Evolutionary conservation across 2,329 filamentous ascomycete genomes (phyloP), one percentile per base, ranked within the genome.

Genomic region (Verticillium zaregamsianum): DNA sequence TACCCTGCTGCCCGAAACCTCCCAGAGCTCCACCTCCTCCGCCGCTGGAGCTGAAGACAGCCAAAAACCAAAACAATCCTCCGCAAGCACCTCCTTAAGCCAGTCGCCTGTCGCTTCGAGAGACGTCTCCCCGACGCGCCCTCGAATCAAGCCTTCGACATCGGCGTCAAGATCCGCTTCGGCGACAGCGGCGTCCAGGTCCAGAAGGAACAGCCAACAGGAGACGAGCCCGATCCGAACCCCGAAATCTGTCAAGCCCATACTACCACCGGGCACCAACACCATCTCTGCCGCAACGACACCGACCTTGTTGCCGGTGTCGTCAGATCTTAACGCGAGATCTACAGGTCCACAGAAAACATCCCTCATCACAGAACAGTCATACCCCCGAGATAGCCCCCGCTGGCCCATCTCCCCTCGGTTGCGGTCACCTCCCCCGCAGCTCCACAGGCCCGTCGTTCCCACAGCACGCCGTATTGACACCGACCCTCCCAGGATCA

Each of bases 351-450:
- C 90, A 15, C 83, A 89, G 69, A 92, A 93, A 73, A 77, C 83
- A 5, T 73, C 79, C 28, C 71, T 79, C 64, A 71, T 74, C 58
- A 72, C 79, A 59, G 82, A 89, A 59, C 70, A 61, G 9, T 17
- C 37, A 49, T 15, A 49, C 28, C 25, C 45, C 32, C 20, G 73
- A 69, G 83, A 87, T 62, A 82, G 82, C 59, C 86, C 86, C 65
- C 85, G 89, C 75, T 94, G 91, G 90, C 90, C 91, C 31, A 77
- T 90, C 64, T 93, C 91, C 56, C 91, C 91, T 55, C 85, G 91
- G 65, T 74, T 95, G 66, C 90, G 89, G 72, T 93, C 91, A 8
- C 91, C 91, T 60, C 90, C 91, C 23, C 90, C 90, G 14, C 71
- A 79, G 59, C 70, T 79, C 61, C 80, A 77, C 70, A 81, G 77